phyloP scores from a whole-genome alignment of 371 early-diverging fungal genomes.

The Synchytrium microbalum region DNA sequence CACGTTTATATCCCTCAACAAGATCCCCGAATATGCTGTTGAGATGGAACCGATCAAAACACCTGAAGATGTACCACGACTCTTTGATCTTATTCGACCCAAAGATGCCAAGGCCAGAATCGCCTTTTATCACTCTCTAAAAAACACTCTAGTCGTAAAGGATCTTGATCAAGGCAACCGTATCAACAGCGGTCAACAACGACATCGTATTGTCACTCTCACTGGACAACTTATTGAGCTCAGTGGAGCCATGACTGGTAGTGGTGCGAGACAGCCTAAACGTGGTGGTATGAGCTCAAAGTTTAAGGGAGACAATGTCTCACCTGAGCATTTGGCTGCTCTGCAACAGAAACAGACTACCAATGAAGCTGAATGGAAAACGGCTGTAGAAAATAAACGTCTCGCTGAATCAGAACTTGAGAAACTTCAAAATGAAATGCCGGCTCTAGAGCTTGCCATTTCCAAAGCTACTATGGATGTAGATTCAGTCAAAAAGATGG shows the following conservation, averaged over 20 bases:
- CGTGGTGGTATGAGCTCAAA: slow-evolving; percentile 80
- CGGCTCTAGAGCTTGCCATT: slow-evolving; percentile 52
- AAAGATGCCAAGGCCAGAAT: slow-evolving; percentile 63
- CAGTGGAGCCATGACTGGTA: slow-evolving; percentile 97
- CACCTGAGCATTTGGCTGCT: slow-evolving; percentile 26
- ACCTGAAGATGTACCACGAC: slow-evolving; percentile 76
- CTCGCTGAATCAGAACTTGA: slow-evolving; percentile 35
- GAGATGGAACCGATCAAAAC: slow-evolving; percentile 45
- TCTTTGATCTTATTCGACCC: slow-evolving; percentile 87
- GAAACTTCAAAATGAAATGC: slow-evolving; percentile 48
- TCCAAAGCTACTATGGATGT: slow-evolving; percentile 74
- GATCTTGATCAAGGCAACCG: slow-evolving; percentile 85
- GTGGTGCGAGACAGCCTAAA: slow-evolving; percentile 61
- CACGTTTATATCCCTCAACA: slow-evolving; percentile 82
- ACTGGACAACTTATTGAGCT: slow-evolving; percentile 95
- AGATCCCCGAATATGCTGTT: slow-evolving; percentile 31
- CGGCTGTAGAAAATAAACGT: slow-evolving; percentile 8
- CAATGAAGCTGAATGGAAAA: slow-evolving; percentile 12
- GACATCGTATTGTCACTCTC: slow-evolving; percentile 87
- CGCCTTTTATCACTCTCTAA: slow-evolving; percentile 87
- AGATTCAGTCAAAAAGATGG: slow-evolving; percentile 48
- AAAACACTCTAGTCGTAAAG: slow-evolving; percentile 89
- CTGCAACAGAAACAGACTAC: slow-evolving; percentile 41
- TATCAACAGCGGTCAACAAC: slow-evolving; percentile 74
- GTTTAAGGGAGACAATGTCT: slow-evolving; percentile 28